Base-by-base conservation (phyloP, 129 eudicot genomes). In the Logfia minima region DNA sequence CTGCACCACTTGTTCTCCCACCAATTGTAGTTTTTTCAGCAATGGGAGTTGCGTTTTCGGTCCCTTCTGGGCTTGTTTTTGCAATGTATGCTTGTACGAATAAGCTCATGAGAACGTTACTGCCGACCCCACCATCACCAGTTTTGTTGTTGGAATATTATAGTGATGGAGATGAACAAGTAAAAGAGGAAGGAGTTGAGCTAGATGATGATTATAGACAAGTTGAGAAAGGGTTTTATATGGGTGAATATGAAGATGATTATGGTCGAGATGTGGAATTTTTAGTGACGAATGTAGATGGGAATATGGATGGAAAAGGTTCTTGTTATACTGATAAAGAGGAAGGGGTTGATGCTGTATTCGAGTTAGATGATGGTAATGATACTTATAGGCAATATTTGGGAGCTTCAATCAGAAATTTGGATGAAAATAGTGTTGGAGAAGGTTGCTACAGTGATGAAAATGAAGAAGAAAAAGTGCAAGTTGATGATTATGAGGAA, bases 1-100 rank as follows among this genome's bases (percentile, higher is more conserved):
- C 98, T 51, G 95, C 87, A 28, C 95, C 98, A 0, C 23, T 90
- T 23, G 89, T 90, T 79, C 83, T 93, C 77, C 98, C 98, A 74
- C 91, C 95, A 3, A 86, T 92, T 66, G 52, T 88, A 17, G 94
- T 87, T 18, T 70, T 82, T 35, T 90, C 98, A n/a, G 90, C 96
- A 0, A 71, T 92, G 68, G 98, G 98, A 39, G 70, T 88, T 63
- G 92, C 89, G 0, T 79, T 86, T 39, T 86, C 89, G 0, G 82
- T 90, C 32, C 98, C 98, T 64, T 87, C 80, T 32, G 98, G 96
- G 26, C 39, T 92, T 48, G 88, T 82, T 5, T 80, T 78, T 28
- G 94, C 87, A 1, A 77, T 82, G 21, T 92, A 92, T 76, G 90
- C 89, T 18, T 88, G 88, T 70, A 88, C 88, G 4, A 79, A 90